A percentile compares a stretch with the other conserved stretches of the same genome.
These are phyloP conservation scores for Mycena latifolia DNA, from an alignment of 768 basidiomycete species.

Conservation along the genomic window DNA sequence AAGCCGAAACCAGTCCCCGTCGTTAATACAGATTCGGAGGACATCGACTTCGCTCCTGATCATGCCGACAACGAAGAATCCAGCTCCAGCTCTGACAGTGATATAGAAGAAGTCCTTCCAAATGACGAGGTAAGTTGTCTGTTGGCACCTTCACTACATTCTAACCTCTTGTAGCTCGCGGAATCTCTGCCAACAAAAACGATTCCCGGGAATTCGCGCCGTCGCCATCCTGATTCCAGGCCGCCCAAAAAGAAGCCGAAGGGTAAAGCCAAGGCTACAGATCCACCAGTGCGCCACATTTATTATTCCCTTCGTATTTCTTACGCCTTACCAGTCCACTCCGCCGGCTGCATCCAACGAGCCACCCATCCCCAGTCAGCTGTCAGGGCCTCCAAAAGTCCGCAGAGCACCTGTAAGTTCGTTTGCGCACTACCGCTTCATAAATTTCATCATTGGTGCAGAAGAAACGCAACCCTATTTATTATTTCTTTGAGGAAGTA, in stretches of 20 bases:
- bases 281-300: not conserved
- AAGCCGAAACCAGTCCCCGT: too few species aligned
- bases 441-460: not conserved
- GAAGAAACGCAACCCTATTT: not conserved
- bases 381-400: too few species aligned
- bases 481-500: not conserved
- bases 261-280: not conserved
- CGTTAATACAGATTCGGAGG: not conserved
- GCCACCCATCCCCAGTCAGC: too few species aligned
- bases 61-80: not conserved
- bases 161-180: not conserved
- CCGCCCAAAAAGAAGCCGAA: not conserved
- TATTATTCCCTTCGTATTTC: not conserved
- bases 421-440: too few species aligned
- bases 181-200: not conserved
- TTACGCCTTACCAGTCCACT: not conserved
- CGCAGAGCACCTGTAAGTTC: too few species aligned
- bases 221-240: not conserved
- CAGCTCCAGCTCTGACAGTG: slow-evolving; percentile 10
- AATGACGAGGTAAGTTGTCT: not conserved
- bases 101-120: not conserved
- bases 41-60: not conserved
- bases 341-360: too few species aligned
- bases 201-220: not conserved
- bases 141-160: not conserved